phyloP scores from a whole-genome alignment of 139 green algal species.

The Chlamydomonas sp. region DNA sequence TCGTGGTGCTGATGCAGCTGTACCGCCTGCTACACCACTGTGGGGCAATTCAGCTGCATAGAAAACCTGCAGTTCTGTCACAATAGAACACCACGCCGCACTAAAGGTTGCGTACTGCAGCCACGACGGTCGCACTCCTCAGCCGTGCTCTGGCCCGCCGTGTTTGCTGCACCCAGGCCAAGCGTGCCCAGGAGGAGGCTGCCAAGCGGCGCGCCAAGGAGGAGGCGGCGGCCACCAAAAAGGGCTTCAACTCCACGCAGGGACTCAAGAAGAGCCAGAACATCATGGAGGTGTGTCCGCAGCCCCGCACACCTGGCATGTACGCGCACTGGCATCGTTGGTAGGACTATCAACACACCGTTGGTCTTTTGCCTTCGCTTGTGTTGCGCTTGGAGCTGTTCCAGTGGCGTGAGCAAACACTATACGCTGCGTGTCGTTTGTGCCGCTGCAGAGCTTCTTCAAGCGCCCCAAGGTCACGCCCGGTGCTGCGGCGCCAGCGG shows the following conservation, averaged over 20 bases:
- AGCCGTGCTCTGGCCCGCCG: not conserved
- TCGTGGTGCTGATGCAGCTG: too few species aligned
- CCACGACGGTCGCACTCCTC: not conserved
- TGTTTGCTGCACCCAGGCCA: not conserved
- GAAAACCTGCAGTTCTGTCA: too few species aligned
- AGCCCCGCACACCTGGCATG: too few species aligned
- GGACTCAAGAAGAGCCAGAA: conserved; percentile 55
- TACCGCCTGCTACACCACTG: not conserved
- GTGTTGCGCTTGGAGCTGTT: too few species aligned
- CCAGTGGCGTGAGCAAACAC: too few species aligned
- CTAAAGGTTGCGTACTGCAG: too few species aligned
- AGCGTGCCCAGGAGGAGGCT: conserved; percentile 41
- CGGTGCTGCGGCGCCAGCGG: not conserved
- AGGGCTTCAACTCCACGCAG: conserved; percentile 52
- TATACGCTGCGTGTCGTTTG: not conserved
- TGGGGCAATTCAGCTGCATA: not conserved
- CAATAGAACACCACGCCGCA: too few species aligned
- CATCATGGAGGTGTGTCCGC: not conserved
- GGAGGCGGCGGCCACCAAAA: conserved; percentile 47
- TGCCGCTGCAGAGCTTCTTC: conserved; percentile 2
- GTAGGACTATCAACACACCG: too few species aligned
- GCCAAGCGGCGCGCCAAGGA: conserved; percentile 50
- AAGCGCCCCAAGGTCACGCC: conserved; percentile 8
- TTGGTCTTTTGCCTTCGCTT: too few species aligned
- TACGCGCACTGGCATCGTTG: too few species aligned